phyloP scores from a whole-genome alignment of 1,284 basidiomycete species.

The Polyporus tsugae region DNA sequence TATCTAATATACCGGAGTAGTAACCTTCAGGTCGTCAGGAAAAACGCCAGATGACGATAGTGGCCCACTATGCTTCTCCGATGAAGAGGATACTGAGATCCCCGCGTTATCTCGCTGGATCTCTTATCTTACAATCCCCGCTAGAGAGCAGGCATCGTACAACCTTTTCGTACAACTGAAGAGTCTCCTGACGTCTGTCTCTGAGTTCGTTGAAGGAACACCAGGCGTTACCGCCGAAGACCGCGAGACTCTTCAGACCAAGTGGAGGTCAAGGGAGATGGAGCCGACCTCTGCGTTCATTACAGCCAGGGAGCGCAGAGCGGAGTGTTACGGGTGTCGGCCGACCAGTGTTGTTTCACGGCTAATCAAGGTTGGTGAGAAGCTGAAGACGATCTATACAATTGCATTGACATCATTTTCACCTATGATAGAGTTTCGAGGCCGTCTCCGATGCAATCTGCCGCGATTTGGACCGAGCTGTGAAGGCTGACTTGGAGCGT shows the following conservation, averaged over 20 bases:
- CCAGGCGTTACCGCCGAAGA: slow-evolving; percentile 7
- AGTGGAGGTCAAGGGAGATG: background rate
- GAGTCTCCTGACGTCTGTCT: background rate
- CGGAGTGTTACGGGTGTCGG: background rate
- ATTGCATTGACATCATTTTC: background rate
- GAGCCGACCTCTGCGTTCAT: background rate
- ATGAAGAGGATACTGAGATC: slow-evolving; percentile 7
- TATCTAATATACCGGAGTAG: background rate
- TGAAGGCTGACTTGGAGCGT: background rate
- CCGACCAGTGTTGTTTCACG: background rate
- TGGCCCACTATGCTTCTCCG: background rate
- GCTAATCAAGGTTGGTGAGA: background rate
- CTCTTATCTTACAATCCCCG: slow-evolving; percentile 6
- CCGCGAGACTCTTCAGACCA: background rate
- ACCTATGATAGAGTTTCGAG: background rate
- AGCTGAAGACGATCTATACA: background rate
- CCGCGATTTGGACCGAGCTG: background rate
- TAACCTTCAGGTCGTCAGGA: background rate
- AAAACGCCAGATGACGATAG: background rate
- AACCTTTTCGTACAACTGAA: background rate
- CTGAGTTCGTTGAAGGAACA: background rate
- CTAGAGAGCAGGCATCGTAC: slow-evolving; percentile 1
- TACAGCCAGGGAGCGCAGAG: background rate
- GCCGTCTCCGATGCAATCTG: background rate
- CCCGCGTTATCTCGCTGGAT: slow-evolving; percentile 14